Conservation (phyloP, 495 filamentous ascomycete species). For the Eremomyces bilateralis region DNA sequence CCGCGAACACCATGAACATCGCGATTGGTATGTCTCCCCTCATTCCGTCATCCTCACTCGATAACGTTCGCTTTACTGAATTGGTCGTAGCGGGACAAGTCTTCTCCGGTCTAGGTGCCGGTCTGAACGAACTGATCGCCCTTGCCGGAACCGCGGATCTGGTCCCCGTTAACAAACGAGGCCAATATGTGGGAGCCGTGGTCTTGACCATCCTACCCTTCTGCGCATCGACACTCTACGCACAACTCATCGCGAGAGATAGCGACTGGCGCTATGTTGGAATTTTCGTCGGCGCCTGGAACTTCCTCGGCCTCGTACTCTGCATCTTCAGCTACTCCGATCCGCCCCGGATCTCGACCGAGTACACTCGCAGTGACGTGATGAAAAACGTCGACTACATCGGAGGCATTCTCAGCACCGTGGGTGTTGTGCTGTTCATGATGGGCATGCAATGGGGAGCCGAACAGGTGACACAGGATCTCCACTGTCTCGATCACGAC, state of each 20-base stretch:
- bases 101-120: slow-evolving; percentile 38
- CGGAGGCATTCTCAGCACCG: slow-evolving; percentile 43
- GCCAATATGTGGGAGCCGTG: slow-evolving; percentile 43
- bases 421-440: slow-evolving; percentile 41
- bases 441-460: slow-evolving; percentile 48
- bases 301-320: slow-evolving; percentile 35
- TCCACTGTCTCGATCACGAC: slow-evolving; percentile 1
- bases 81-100: slow-evolving; percentile 33
- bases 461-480: slow-evolving; percentile 26
- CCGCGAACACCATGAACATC: slow-evolving; percentile 31
- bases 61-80: too few species aligned
- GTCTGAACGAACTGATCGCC: slow-evolving; percentile 46
- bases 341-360: slow-evolving; percentile 31
- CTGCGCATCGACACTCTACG: slow-evolving; percentile 45
- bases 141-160: slow-evolving; percentile 46
- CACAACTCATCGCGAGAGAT: slow-evolving; percentile 40
- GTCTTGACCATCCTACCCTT: slow-evolving; percentile 50
- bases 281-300: slow-evolving; percentile 37
- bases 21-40: slow-evolving; percentile 36
- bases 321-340: slow-evolving; percentile 45
- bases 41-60: slow-evolving; percentile 10
- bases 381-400: slow-evolving; percentile 39
- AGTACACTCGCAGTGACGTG: slow-evolving; percentile 27
- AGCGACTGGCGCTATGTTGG: slow-evolving; percentile 43
- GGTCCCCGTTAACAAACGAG: slow-evolving; percentile 42